A percentile compares a stretch with the other conserved stretches of the same genome.
These are phyloP conservation scores for Pseudomonodictys pantanalensis DNA, from an alignment of 495 filamentous ascomycete species.

Conservation along the genomic window DNA sequence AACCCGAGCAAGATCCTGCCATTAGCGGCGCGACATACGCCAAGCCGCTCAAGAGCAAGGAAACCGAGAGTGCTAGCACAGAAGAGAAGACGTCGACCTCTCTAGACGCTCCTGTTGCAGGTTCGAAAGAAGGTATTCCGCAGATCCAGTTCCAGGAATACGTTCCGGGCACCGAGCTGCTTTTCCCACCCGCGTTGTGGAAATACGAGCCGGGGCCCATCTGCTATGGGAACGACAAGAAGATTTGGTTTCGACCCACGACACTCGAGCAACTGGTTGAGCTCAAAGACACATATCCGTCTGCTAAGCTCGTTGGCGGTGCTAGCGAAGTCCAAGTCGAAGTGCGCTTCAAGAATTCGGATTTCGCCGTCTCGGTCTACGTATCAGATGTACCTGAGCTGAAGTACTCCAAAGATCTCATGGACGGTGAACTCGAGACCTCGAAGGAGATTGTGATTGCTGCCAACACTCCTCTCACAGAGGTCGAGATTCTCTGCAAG, in stretches of 20 bases:
- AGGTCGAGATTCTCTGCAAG: slow-evolving; percentile 42
- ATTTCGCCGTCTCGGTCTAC: slow-evolving; percentile 43
- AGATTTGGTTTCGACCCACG: slow-evolving; percentile 43
- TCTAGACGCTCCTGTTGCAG: slow-evolving; percentile 20
- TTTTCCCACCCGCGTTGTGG: slow-evolving; percentile 40
- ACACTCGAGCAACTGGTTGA: slow-evolving; percentile 42
- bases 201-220: slow-evolving; percentile 38
- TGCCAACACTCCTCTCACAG: slow-evolving; percentile 41
- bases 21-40: slow-evolving; percentile 35
- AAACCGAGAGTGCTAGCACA: slow-evolving; percentile 5
- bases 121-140: slow-evolving; percentile 32
- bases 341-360: slow-evolving; percentile 40
- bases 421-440: slow-evolving; percentile 22
- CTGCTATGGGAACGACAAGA: slow-evolving; percentile 42
- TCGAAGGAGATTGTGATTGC: slow-evolving; percentile 35
- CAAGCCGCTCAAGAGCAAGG: slow-evolving; percentile 36
- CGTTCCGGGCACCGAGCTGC: slow-evolving; percentile 40
- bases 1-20: slow-evolving; percentile 8
- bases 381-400: slow-evolving; percentile 45
- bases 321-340: slow-evolving; percentile 45
- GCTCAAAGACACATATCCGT: slow-evolving; percentile 43
- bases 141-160: slow-evolving; percentile 42
- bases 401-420: slow-evolving; percentile 32
- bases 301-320: slow-evolving; percentile 44
- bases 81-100: slow-evolving; percentile 25